A percentile compares a stretch with the other conserved stretches of the same genome.
These are phyloP conservation scores for Sugiyamaella marilandica DNA, from an alignment of 805 yeast species.

Conservation along the genomic window DNA sequence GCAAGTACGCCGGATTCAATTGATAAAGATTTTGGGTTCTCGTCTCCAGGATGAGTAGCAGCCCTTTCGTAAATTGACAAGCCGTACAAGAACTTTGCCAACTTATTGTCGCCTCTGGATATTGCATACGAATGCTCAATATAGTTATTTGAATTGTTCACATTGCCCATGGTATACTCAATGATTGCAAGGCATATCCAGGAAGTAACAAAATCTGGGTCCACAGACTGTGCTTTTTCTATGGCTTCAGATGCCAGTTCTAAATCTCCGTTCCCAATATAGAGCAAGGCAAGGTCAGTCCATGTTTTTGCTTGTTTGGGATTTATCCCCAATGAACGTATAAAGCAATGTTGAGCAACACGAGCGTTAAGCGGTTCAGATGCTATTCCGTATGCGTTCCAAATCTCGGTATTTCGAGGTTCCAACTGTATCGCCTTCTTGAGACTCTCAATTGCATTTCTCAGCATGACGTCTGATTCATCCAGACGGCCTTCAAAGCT, in stretches of 20 bases:
- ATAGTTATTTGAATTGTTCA: slow-evolving; percentile 49
- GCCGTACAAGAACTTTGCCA: slow-evolving; percentile 71
- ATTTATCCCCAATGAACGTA: slow-evolving; percentile 69
- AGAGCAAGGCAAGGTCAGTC: slow-evolving; percentile 78
- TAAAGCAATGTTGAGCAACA: slow-evolving; percentile 88
- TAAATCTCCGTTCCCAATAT: slow-evolving; percentile 60
- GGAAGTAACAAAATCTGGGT: slow-evolving; percentile 68
- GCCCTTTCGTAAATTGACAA: slow-evolving; percentile 46
- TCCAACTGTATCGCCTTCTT: slow-evolving; percentile 71
- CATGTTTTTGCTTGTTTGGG: slow-evolving; percentile 66
- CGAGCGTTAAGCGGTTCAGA: slow-evolving; percentile 58
- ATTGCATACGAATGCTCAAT: slow-evolving; percentile 75
- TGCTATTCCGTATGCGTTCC: slow-evolving; percentile 82
- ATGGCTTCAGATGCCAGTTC: slow-evolving; percentile 72
- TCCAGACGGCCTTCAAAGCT: slow-evolving; percentile 20
- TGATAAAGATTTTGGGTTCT: background rate
- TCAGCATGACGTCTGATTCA: slow-evolving; percentile 13
- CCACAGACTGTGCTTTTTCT: slow-evolving; percentile 67
- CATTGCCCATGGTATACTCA: slow-evolving; percentile 27
- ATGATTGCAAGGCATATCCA: slow-evolving; percentile 86
- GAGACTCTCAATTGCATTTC: slow-evolving; percentile 48
- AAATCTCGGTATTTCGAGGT: slow-evolving; percentile 60
- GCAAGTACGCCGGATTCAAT: slow-evolving; percentile 30
- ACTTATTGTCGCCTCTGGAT: slow-evolving; percentile 66
- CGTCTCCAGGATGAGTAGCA: slow-evolving; percentile 19